Evolutionary conservation across 352 stramenopile genomes (phyloP), one percentile per base, ranked within the genome.

Genomic region (Pythium brachiatum): DNA sequence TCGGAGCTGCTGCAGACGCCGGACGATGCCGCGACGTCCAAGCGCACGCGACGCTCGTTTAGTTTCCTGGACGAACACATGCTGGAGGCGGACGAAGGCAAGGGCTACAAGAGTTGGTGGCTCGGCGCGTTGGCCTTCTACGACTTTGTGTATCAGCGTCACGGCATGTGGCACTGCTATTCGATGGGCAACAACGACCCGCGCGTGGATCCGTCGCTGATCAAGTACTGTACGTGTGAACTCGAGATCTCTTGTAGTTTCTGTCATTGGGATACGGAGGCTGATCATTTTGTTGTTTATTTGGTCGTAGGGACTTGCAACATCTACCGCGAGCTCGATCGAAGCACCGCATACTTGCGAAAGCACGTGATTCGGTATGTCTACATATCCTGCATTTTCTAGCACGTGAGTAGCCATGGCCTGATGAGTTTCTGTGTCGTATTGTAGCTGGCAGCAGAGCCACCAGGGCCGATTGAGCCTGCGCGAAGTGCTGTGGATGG

Each of bases 51-150:
- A 36, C 81, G 75, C 52, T 75, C 74, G 61, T 83, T 92, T 23
- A 92, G 82, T 51, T 90, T 90, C 31, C 57, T 92, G 43, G 78
- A 83, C 38, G 83, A 92, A 43, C 83, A 92, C 50, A 67, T 92
- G 53, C 79, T 90, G 29, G 79, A 86, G 41, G 83, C 69, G 34
- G 80, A 86, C 15, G 74, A 89, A 44, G 73, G 73, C 58, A 88
- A 88, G 52, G 78, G 79, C n/a, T 90, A 92, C 67, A 92, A 90
- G 62, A 94, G 84, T 61, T 94, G 84, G 84, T 94, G 84, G 84
- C 79, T 90, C 32, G 82, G 84, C 26, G 84, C 84, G 13, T 65
- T 94, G 18, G 84, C 84, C 32, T 92, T 90, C 60, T 94, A 91
- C 67, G 83, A 94, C 63, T 94, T 90, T 62, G 81, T 91, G 41